Percentiles rank a stretch among this genome's conserved stretches.
Conservation (phyloP, 2,329 filamentous ascomycete species). For the Blumeria graminis region DNA sequence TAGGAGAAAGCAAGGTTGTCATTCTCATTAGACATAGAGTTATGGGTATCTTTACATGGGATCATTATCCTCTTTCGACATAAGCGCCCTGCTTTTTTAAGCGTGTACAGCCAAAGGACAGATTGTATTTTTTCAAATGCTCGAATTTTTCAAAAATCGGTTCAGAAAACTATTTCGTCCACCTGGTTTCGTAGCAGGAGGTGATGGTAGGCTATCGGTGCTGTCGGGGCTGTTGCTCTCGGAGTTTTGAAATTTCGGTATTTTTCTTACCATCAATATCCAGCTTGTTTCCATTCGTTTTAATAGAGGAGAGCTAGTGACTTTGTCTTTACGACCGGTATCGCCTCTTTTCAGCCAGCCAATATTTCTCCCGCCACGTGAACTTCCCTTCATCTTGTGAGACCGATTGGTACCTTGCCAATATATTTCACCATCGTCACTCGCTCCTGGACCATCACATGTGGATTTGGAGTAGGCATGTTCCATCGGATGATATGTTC, state of each 20-base stretch:
- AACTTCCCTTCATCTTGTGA: slow-evolving; percentile 9
- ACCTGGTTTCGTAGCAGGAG: slow-evolving; percentile 5
- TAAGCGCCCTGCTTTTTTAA: no score
- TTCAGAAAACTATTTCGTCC: slow-evolving; percentile 10
- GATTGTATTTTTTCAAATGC: slow-evolving; percentile 3
- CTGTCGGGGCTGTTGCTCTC: neutral
- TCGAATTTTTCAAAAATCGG: slow-evolving; percentile 11
- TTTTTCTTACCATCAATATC: slow-evolving; percentile 19
- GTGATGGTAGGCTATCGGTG: slow-evolving; percentile 6
- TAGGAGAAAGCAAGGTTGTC: neutral
- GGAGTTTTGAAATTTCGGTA: slow-evolving; percentile 4
- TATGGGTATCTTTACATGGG: neutral
- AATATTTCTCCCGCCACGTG: slow-evolving; percentile 7
- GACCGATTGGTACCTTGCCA: slow-evolving; percentile 5
- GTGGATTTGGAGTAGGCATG: slow-evolving; percentile 15
- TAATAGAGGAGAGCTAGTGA: slow-evolving; percentile 13
- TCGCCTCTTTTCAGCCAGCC: slow-evolving; percentile 35
- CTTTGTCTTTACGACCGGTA: slow-evolving; percentile 6
- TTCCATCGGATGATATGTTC: slow-evolving; percentile 11
- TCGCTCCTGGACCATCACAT: slow-evolving; percentile 5
- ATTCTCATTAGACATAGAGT: neutral
- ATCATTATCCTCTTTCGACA: no score
- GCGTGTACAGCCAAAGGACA: neutral
- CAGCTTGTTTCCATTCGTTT: slow-evolving; percentile 25
- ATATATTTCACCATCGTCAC: neutral